Conservation (phyloP, 352 stramenopile species). For the Globisporangium polare region DNA sequence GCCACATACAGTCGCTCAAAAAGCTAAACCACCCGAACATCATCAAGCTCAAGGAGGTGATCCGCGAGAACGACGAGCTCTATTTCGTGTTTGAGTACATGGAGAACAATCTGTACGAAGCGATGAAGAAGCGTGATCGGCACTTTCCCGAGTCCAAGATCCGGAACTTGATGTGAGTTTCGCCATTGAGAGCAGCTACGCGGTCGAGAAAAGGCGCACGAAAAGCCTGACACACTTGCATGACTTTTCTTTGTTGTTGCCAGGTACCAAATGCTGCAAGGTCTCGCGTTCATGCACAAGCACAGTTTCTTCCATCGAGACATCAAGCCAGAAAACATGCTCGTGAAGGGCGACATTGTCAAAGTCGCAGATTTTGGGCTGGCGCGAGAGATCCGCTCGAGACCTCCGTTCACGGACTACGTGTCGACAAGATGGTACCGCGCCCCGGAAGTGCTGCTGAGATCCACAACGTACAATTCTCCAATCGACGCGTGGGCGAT, state of each 20-base stretch:
- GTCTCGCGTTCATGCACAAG: slow-evolving; percentile 97
- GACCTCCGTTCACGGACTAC: slow-evolving; percentile 96
- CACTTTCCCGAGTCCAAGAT: slow-evolving; percentile 94
- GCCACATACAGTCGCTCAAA: slow-evolving; percentile 75
- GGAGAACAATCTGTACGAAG: slow-evolving; percentile 97
- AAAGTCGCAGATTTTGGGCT: slow-evolving; percentile 99
- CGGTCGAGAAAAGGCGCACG: neutral
- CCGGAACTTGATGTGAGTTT: slow-evolving; percentile 91
- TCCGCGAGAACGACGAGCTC: slow-evolving; percentile 96
- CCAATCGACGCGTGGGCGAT: slow-evolving; percentile 97
- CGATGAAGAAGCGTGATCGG: slow-evolving; percentile 92
- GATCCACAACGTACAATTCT: slow-evolving; percentile 94
- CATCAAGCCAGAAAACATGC: slow-evolving; percentile 98
- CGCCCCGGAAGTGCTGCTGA: slow-evolving; percentile 96
- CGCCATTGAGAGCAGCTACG: neutral
- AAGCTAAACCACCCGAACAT: slow-evolving; percentile 97
- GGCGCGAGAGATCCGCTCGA: slow-evolving; percentile 90
- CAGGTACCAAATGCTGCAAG: slow-evolving; percentile 95
- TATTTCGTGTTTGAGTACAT: slow-evolving; percentile 99
- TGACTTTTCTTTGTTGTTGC: neutral
- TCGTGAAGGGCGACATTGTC: slow-evolving; percentile 93
- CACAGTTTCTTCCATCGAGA: slow-evolving; percentile 98
- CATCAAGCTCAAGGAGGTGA: slow-evolving; percentile 98
- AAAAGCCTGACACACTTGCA: neutral
- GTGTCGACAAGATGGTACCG: slow-evolving; percentile 99